Conservation (phyloP, 1,284 basidiomycete genomes). For the Trichosporon inkin region DNA sequence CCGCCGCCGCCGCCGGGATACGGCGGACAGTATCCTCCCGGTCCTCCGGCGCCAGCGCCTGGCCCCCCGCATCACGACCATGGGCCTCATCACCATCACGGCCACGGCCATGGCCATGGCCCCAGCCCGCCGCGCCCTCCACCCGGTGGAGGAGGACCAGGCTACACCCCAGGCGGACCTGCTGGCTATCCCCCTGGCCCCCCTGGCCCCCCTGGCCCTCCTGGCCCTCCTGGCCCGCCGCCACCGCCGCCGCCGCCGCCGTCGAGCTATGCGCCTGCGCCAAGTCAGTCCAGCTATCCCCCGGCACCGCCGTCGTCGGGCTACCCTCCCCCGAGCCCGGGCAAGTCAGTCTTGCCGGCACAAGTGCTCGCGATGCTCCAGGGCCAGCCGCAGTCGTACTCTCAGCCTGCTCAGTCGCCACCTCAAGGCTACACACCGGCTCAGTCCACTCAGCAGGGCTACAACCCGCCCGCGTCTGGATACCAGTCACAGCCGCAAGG, state of each 20-base stretch:
- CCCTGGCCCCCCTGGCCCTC: conserved; percentile 4
- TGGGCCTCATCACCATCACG: neutral
- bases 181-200: conserved; percentile 1
- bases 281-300: conserved; percentile 17
- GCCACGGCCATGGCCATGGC: neutral
- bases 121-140: conserved; percentile 3
- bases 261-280: conserved; percentile 23
- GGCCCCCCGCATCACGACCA: conserved; percentile 2
- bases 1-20: neutral
- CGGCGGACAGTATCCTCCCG: neutral
- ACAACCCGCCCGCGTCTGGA: neutral
- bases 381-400: conserved; percentile 12
- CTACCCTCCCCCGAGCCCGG: conserved; percentile 33
- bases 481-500: conserved; percentile 6
- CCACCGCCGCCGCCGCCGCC: conserved; percentile 11
- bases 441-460: neutral
- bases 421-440: neutral
- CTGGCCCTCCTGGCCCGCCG: conserved; percentile 7
- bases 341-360: conserved; percentile 54
- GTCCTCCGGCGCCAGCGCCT: neutral
- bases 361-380: conserved; percentile 64
- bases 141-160: conserved; percentile 6
- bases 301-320: conserved; percentile 9
- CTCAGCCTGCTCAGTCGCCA: neutral
- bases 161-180: neutral